These are phyloP conservation scores for Monosporascus sp. DNA, from an alignment of 2,329 filamentous ascomycete genomes.

Conservation along the genomic window DNA sequence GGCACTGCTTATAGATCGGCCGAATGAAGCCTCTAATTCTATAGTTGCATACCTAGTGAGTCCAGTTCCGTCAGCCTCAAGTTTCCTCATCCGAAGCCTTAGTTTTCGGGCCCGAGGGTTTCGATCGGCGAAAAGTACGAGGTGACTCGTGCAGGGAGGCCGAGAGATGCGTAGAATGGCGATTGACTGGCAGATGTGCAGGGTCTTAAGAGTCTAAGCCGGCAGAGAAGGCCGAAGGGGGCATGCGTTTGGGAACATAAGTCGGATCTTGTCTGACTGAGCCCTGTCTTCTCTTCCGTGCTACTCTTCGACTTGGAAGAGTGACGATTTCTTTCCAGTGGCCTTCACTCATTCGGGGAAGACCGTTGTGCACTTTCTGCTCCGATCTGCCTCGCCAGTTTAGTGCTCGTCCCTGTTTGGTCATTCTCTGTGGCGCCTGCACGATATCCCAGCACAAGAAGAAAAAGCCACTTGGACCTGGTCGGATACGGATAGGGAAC, in stretches of 20 bases:
- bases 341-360: constrained; percentile 4
- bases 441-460: constrained; percentile 22
- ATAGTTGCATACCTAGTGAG: background rate
- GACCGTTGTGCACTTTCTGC: constrained; percentile 12
- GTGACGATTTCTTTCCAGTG: background rate
- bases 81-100: background rate
- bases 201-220: no score
- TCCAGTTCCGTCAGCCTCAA: constrained; percentile 17
- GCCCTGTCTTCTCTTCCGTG: background rate
- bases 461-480: constrained; percentile 18
- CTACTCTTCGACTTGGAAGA: background rate
- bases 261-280: background rate
- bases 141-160: background rate
- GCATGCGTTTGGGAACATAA: no score
- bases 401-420: constrained; percentile 9
- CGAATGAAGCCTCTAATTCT: constrained; percentile 7
- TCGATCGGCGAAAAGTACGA: background rate
- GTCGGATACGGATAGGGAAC: constrained; percentile 26
- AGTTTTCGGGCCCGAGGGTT: background rate
- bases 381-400: constrained; percentile 19
- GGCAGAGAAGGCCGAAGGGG: no score
- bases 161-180: background rate
- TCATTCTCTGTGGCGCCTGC: constrained; percentile 26
- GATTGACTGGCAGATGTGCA: background rate
- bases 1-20: constrained; percentile 18